Percentiles rank a stretch among this genome's conserved stretches.
phyloP scores from a whole-genome alignment of 2,329 filamentous ascomycete species.

The Thielaviopsis euricoi region DNA sequence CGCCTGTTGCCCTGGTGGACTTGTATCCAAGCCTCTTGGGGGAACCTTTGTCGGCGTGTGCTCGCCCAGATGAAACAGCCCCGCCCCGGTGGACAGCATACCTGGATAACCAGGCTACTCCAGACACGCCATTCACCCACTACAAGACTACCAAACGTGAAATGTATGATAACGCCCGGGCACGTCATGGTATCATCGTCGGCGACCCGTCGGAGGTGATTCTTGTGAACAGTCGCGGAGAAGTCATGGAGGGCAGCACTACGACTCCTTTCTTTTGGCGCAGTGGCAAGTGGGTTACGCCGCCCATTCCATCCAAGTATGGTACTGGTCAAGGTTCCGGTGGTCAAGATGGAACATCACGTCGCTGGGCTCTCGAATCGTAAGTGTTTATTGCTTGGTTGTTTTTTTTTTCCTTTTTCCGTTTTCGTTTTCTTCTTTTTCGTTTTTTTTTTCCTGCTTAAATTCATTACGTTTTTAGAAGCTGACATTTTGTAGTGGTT shows the following conservation, averaged over 20 bases:
- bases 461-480: too few species aligned
- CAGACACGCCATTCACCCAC: slow-evolving; percentile 50
- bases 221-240: slow-evolving; percentile 45
- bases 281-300: slow-evolving; percentile 61
- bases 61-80: slow-evolving; percentile 21
- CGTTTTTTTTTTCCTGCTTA: too few species aligned
- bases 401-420: too few species aligned
- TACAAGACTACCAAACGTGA: slow-evolving; percentile 69
- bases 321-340: slow-evolving; percentile 36
- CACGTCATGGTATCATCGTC: slow-evolving; percentile 37
- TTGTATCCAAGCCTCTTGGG: slow-evolving; percentile 19
- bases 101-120: slow-evolving; percentile 26
- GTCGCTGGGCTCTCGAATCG: slow-evolving; percentile 66
- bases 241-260: slow-evolving; percentile 72
- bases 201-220: slow-evolving; percentile 49
- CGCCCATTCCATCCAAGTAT: slow-evolving; percentile 36
- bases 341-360: slow-evolving; percentile 67
- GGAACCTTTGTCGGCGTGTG: slow-evolving; percentile 30
- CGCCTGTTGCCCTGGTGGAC: slow-evolving; percentile 28
- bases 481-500: slow-evolving; percentile 21
- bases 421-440: too few species aligned
- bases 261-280: slow-evolving; percentile 74
- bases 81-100: slow-evolving; percentile 25
- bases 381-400: slow-evolving; percentile 18
- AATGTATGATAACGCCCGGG: slow-evolving; percentile 55